Percentiles rank a stretch among this genome's conserved stretches.
Conservation (phyloP, 129 eudicot genomes). For the Tanacetum coccineum region DNA sequence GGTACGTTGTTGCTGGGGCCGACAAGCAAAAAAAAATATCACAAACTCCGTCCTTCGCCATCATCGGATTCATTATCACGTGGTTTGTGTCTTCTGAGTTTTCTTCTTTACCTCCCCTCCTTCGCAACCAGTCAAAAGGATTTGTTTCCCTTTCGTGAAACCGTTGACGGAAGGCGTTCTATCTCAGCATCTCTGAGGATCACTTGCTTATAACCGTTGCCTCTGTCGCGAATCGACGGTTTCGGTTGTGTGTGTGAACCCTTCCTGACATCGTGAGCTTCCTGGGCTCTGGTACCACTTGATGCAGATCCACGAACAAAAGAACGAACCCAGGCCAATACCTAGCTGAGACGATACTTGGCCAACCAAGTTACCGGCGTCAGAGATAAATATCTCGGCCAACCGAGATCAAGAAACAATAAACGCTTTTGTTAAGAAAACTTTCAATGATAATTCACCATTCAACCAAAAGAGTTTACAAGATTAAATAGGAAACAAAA, state of each 20-base stretch:
- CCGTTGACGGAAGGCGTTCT: not conserved
- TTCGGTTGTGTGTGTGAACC: no score
- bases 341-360: conserved; percentile 15
- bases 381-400: not conserved
- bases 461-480: not conserved
- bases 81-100: not conserved
- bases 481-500: not conserved
- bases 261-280: no score
- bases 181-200: conserved; percentile 6
- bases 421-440: not conserved
- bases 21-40: not conserved
- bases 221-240: no score
- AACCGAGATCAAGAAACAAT: not conserved
- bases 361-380: conserved; percentile 3
- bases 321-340: not conserved
- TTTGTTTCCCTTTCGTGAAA: not conserved
- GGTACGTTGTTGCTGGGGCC: not conserved
- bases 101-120: not conserved
- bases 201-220: no score
- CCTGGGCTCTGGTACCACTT: conserved; percentile 3
- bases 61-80: not conserved
- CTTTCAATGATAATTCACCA: not conserved
- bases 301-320: conserved; percentile 1
- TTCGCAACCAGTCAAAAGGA: not conserved
- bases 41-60: not conserved